Base-by-base conservation (phyloP, 176 grass and related monocot genomes). In the Bothriochloa decipiens region DNA sequence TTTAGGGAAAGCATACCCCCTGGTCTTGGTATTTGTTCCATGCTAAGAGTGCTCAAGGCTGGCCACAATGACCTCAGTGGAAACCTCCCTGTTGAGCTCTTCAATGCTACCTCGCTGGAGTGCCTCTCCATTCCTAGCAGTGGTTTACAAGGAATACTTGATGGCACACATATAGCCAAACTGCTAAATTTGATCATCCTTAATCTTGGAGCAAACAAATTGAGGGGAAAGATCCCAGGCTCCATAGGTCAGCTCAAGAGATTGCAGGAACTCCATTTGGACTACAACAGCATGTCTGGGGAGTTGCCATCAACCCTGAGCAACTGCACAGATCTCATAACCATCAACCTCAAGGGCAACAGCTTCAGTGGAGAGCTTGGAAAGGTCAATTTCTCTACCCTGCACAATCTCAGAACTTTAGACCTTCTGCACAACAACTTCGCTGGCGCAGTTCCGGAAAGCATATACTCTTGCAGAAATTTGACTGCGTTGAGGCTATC, bases 181-280 rank as follows among this genome's bases (percentile, higher is more conserved):
- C 82, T 84, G 16, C 23, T 6, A 27, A 76, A 84, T 77, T 17
- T 84, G 39, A 12, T 20, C 41, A 66, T 22, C 1, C 71, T 84
- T 53, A 32, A 84, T 10, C 52, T 84, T 66, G 72, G 82, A 65
- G 45, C 7, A 32, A 84, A 84, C 35, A 28, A 1, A 11, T 57
- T 84, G 0, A 65, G 17, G 50, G 82, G 82, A 0, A 41, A 7
- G 4, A 41, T 84, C 23, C 82, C 82, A 20, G 37, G 77, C 1
- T 83, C 80, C 13, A 75, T 89, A n/a, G 75, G 82, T 13, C 6
- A 81, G 23, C 68, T 85, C 8, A 65, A 55, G 18, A 85, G 3
- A 62, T 3, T 89, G 26, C 11, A 89, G 82, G 43, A 65, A 35
- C 20, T 89, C 22, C 68, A 65, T 2, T 61, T 90, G 16, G 32